A percentile compares a stretch with the other conserved stretches of the same genome.
phyloP scores from a whole-genome alignment of 345 rosid species.

The Cardamine resedifolia region DNA sequence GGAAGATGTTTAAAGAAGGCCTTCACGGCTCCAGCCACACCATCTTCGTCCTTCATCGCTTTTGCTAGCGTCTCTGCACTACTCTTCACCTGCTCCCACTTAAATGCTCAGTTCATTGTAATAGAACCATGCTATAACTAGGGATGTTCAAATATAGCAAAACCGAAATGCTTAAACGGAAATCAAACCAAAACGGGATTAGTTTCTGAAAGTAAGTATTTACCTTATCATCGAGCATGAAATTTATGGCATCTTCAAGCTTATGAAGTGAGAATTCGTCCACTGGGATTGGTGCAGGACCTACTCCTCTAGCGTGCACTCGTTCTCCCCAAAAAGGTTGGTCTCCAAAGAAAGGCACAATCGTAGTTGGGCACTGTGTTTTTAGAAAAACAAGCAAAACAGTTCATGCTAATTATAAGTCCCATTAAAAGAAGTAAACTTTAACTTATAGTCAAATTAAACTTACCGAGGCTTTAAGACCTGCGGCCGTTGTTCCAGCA shows the following conservation, averaged over 20 bases:
- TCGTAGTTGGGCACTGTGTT: constrained; percentile 88
- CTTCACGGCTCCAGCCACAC: constrained; percentile 91
- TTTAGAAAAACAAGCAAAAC: neutral
- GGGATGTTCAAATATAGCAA: neutral
- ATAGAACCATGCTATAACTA: neutral
- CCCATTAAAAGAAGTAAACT: constrained; percentile 5
- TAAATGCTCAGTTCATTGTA: constrained; percentile 25
- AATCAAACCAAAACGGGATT: neutral
- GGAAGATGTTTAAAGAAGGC: constrained; percentile 93
- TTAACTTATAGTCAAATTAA: neutral
- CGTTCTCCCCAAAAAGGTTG: constrained; percentile 98
- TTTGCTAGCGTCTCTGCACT: constrained; percentile 79
- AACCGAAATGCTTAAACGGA: neutral
- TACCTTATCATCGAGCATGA: constrained; percentile 69
- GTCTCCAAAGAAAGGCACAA: constrained; percentile 97
- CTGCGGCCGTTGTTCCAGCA: constrained; percentile 99
- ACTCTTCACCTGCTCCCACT: constrained; percentile 67
- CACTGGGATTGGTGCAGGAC: constrained; percentile 87
- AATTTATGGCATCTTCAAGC: constrained; percentile 70
- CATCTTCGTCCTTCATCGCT: constrained; percentile 93
- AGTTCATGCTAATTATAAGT: neutral
- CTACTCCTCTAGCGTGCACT: constrained; percentile 89
- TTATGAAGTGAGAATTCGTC: constrained; percentile 85
- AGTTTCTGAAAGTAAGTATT: neutral
- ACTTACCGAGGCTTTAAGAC: constrained; percentile 88